These are phyloP conservation scores for Penicillium sclerotiorum DNA, from an alignment of 2,329 filamentous ascomycete genomes.

Conservation along the genomic window DNA sequence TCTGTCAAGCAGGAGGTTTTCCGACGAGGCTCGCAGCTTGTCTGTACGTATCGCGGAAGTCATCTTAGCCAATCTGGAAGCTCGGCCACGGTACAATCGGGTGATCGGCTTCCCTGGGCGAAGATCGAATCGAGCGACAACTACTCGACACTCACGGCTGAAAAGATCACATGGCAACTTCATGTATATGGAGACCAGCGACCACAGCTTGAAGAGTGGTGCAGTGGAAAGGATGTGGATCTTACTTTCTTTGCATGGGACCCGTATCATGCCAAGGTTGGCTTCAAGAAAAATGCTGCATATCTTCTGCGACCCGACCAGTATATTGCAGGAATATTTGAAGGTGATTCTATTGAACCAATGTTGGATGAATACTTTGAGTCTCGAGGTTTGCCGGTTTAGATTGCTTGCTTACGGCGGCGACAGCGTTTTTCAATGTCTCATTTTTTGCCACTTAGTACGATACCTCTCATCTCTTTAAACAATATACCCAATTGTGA, in stretches of 20 bases:
- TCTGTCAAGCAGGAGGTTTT: constrained; percentile 30
- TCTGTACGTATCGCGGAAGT: constrained; percentile 48
- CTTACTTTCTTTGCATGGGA: constrained; percentile 30
- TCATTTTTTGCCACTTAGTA: no score
- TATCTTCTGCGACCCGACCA: constrained; percentile 37
- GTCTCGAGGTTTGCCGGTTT: background rate
- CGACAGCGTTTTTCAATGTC: no score
- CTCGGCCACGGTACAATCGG: constrained; percentile 45
- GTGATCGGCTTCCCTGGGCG: constrained; percentile 49
- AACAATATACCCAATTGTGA: no score
- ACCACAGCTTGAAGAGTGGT: constrained; percentile 28
- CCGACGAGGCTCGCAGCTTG: constrained; percentile 45
- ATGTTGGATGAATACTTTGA: constrained; percentile 28
- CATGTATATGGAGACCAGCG: constrained; percentile 31
- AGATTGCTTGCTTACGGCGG: background rate
- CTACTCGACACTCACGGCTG: constrained; percentile 28
- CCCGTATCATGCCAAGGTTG: constrained; percentile 22
- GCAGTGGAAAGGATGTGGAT: constrained; percentile 18
- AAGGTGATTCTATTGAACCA: constrained; percentile 18
- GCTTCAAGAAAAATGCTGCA: constrained; percentile 26
- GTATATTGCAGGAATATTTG: constrained; percentile 30
- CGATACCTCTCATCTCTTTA: no score
- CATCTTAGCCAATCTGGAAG: constrained; percentile 35
- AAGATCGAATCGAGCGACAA: constrained; percentile 28
- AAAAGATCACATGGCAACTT: constrained; percentile 32